These are phyloP conservation scores for Boechera stricta DNA, from an alignment of 345 rosid species.

Conservation along the genomic window DNA sequence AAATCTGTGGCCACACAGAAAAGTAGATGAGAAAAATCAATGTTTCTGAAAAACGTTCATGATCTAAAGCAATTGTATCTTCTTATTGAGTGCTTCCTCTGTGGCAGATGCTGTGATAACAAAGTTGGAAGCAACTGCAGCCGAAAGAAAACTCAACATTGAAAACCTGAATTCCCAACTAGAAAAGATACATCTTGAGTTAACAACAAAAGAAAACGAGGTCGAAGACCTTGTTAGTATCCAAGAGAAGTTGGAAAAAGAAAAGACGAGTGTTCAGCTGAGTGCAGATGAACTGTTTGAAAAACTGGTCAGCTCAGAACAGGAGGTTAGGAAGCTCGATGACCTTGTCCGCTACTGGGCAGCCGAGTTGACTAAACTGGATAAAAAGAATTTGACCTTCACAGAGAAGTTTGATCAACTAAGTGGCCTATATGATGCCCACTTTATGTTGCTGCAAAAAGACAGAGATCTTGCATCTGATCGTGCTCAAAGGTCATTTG, in stretches of 20 bases:
- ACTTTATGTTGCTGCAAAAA: conserved; percentile 57
- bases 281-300: conserved; percentile 54
- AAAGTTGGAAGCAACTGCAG: not conserved
- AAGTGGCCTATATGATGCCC: conserved; percentile 56
- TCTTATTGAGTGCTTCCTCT: not conserved
- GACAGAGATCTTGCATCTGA: conserved; percentile 57
- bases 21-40: not conserved
- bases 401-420: conserved; percentile 59
- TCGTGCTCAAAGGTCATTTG: conserved; percentile 55
- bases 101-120: conserved; percentile 16
- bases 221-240: conserved; percentile 53
- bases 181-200: conserved; percentile 55
- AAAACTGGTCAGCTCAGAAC: conserved; percentile 53
- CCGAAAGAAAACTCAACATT: conserved; percentile 37
- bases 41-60: not conserved
- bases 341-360: conserved; percentile 54
- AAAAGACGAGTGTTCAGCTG: conserved; percentile 57
- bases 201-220: conserved; percentile 64
- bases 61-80: not conserved
- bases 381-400: conserved; percentile 57
- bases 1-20: not conserved
- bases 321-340: conserved; percentile 63
- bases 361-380: conserved; percentile 63
- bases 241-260: conserved; percentile 64
- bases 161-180: conserved; percentile 65